Base-by-base conservation (phyloP, 2,329 filamentous ascomycete species). In the Neophaeococcomyces mojaviensis region DNA sequence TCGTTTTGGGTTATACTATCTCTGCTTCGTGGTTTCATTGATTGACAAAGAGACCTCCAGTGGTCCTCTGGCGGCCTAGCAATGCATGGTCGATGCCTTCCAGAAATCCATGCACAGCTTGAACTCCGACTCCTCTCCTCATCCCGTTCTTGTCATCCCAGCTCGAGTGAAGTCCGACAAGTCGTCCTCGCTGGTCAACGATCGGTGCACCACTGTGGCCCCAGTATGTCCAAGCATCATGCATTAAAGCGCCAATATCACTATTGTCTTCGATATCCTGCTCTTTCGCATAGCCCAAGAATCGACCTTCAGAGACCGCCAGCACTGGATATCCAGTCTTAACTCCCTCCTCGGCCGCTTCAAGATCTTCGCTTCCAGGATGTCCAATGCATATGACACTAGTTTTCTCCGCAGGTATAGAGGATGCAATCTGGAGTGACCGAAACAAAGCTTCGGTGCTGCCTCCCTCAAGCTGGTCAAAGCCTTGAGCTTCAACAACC, bases 171-270 rank as follows among this genome's bases (percentile, higher is more conserved):
- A 78, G 49, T 1, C 73, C 74, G 0, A 76, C 58, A 45, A 78
- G 53, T 8, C 20, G 53, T 0, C 69, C 70, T 10, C 59, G 61
- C n/a, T 49, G 55, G 13, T 66, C 56, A n/a, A 76, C 50, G 13
- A 78, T 56, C 1, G 71, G 72, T 4, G 73, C 74, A 2, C 73
- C 73, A 18, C 68, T 74, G 55, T 77, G 73, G 1, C 74, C 74
- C 75, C 74, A 77, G 56, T 77, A 78, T 1, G 73, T 77, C 74
- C 74, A 78, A 47, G 70, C 73, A 53, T 71, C 68, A 55, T 78
- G 74, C 64, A 66, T 71, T 52, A 77, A 51, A 0, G 67, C 67
- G 1, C 73, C 74, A 44, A 78, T 77, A 19, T 73, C 69, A 1
- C 63, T 65, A 50, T 76, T 76, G 49, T 77, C 70, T 44, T 76